Percentiles rank a stretch among this genome's conserved stretches.
These are phyloP conservation scores for Stereum hirsutum DNA, from an alignment of 1,284 basidiomycete genomes.

Conservation along the genomic window DNA sequence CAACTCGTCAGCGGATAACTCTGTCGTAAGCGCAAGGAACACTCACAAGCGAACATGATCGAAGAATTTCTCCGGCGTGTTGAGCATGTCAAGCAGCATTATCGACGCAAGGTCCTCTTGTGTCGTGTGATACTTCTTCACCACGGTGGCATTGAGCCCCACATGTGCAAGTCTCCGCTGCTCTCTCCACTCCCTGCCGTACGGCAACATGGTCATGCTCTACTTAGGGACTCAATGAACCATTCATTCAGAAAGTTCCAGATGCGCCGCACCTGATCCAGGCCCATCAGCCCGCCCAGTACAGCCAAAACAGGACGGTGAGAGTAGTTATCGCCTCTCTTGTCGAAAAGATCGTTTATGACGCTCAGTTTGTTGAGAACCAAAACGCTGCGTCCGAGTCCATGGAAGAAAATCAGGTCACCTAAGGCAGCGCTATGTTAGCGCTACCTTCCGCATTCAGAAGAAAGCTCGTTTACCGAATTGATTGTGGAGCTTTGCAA, in stretches of 20 bases:
- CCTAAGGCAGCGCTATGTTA: neutral
- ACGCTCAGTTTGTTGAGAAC: neutral
- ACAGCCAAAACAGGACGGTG: neutral
- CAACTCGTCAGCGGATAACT: neutral
- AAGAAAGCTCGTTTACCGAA: neutral
- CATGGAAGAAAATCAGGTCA: neutral
- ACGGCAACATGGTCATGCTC: constrained; percentile 2
- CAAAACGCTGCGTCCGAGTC: neutral
- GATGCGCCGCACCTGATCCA: neutral
- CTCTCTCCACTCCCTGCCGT: constrained; percentile 15
- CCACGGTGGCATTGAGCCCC: constrained; percentile 16
- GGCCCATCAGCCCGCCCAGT: neutral
- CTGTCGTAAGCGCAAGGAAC: too few species aligned
- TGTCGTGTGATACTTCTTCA: constrained; percentile 18
- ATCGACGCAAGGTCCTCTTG: constrained; percentile 18
- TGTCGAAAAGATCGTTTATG: neutral
- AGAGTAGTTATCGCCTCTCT: neutral
- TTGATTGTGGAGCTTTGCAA: neutral
- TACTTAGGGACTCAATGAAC: too few species aligned
- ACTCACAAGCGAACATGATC: neutral
- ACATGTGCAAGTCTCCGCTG: constrained; percentile 19
- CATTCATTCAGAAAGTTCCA: neutral
- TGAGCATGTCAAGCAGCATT: neutral
- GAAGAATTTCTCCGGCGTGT: neutral
- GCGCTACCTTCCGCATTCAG: neutral